phyloP scores from a whole-genome alignment of 2,329 filamentous ascomycete species.

The Claviceps sp. region DNA sequence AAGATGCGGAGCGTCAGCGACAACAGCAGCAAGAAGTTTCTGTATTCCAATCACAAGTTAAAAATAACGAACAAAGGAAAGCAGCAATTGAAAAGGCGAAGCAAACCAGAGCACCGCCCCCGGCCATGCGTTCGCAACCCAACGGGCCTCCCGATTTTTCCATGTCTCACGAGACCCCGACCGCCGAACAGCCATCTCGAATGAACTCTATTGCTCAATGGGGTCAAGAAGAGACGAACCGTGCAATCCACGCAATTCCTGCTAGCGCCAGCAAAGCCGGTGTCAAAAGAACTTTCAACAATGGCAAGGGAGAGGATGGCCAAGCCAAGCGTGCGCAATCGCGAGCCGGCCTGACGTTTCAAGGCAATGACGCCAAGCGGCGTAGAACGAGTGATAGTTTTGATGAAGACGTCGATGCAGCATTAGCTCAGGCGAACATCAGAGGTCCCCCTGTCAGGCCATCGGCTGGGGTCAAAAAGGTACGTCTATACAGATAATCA shows the following conservation, averaged over 20 bases:
- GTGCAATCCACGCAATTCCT: constrained; percentile 45
- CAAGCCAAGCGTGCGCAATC: constrained; percentile 29
- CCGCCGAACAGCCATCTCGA: constrained; percentile 38
- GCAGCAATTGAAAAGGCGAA: constrained; percentile 51
- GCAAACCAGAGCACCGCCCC: constrained; percentile 48
- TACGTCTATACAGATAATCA: constrained; percentile 23
- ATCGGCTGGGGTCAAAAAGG: constrained; percentile 57
- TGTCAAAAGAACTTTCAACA: constrained; percentile 60
- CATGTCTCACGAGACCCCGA: constrained; percentile 17
- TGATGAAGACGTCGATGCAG: constrained; percentile 46
- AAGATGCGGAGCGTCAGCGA: constrained; percentile 48
- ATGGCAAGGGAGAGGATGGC: constrained; percentile 44
- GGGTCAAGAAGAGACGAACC: constrained; percentile 43
- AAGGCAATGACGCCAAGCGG: constrained; percentile 62
- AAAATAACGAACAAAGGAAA: constrained; percentile 52
- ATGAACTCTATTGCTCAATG: constrained; percentile 41
- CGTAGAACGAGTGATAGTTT: constrained; percentile 63
- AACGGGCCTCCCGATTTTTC: constrained; percentile 35
- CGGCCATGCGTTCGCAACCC: constrained; percentile 41
- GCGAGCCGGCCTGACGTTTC: constrained; percentile 47
- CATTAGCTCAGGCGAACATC: constrained; percentile 42
- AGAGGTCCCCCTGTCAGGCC: constrained; percentile 79
- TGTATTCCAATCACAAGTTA: constrained; percentile 49
- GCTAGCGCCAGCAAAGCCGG: constrained; percentile 47
- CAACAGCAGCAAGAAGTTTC: constrained; percentile 45